Conservation (phyloP, 2,329 filamentous ascomycete species). For the Geoglossum cookeanum region DNA sequence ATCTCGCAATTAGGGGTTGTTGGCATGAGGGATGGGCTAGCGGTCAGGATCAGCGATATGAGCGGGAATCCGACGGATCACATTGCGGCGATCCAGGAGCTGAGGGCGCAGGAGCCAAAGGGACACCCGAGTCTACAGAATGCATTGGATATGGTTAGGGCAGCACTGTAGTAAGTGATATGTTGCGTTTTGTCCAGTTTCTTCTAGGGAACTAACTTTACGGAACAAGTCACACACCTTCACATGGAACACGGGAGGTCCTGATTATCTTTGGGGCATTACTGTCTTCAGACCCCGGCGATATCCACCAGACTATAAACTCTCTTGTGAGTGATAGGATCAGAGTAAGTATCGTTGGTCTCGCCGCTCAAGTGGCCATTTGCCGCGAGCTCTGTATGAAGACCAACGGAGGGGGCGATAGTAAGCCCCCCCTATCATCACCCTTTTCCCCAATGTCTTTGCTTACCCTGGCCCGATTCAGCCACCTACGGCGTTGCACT, state of each 20-base stretch:
- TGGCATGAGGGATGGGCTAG: slow-evolving; percentile 83
- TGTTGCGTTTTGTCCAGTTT: neutral
- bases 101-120: slow-evolving; percentile 48
- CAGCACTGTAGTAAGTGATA: slow-evolving; percentile 53
- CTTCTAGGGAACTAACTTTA: neutral
- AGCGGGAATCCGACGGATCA: slow-evolving; percentile 83
- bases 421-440: slow-evolving; percentile 10
- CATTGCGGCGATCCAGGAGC: slow-evolving; percentile 50
- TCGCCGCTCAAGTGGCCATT: slow-evolving; percentile 81
- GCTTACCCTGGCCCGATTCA: neutral
- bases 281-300: slow-evolving; percentile 76
- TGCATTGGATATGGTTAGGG: slow-evolving; percentile 84
- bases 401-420: slow-evolving; percentile 65
- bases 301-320: slow-evolving; percentile 79
- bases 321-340: slow-evolving; percentile 66
- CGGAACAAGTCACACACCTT: slow-evolving; percentile 54
- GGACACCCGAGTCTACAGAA: slow-evolving; percentile 78
- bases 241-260: slow-evolving; percentile 82
- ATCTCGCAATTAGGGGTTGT: slow-evolving; percentile 89
- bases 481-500: slow-evolving; percentile 62
- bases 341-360: slow-evolving; percentile 71
- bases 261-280: slow-evolving; percentile 84
- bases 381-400: slow-evolving; percentile 75
- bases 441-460: neutral
- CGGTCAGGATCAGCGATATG: slow-evolving; percentile 70